A percentile compares a stretch with the other conserved stretches of the same genome.
These are phyloP conservation scores for Cladosporium halotolerans DNA, from an alignment of 2,329 filamentous ascomycete genomes.

Conservation along the genomic window DNA sequence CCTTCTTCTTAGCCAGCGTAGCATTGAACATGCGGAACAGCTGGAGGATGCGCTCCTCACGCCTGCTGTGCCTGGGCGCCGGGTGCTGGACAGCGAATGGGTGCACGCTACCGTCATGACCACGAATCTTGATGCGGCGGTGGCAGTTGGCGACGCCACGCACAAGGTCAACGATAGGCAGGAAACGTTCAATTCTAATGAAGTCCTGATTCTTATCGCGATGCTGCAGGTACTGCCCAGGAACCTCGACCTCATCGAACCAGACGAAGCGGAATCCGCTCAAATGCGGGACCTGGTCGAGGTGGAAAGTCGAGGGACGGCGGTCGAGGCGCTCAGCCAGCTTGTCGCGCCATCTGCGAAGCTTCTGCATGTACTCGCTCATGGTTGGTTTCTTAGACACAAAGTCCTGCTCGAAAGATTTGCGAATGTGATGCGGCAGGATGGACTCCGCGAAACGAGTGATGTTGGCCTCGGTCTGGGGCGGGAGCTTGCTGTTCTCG, in stretches of 20 bases:
- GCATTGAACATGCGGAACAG: constrained; percentile 97
- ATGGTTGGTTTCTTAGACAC: constrained; percentile 92
- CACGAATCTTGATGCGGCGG: constrained; percentile 87
- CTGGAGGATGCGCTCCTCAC: constrained; percentile 92
- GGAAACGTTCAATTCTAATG: constrained; percentile 90
- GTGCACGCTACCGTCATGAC: constrained; percentile 95
- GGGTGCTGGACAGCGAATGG: constrained; percentile 95
- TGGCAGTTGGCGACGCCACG: constrained; percentile 87
- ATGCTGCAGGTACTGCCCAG: constrained; percentile 92
- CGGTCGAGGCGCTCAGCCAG: constrained; percentile 97
- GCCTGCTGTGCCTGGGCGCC: constrained; percentile 80
- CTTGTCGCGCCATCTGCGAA: constrained; percentile 92
- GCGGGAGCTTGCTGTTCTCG: constrained; percentile 81
- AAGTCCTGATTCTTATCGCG: constrained; percentile 99
- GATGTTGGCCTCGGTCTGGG: constrained; percentile 91
- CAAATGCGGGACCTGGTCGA: constrained; percentile 82
- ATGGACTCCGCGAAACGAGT: constrained; percentile 95
- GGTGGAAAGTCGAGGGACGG: constrained; percentile 61
- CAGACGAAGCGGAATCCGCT: constrained; percentile 97
- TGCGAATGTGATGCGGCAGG: constrained; percentile 86
- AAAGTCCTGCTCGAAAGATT: constrained; percentile 96
- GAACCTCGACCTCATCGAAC: constrained; percentile 96
- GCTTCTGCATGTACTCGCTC: constrained; percentile 96
- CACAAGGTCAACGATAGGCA: constrained; percentile 89
- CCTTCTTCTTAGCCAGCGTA: constrained; percentile 83